These are phyloP conservation scores for Starmerella bombi DNA, from an alignment of 805 yeast genomes.

Conservation along the genomic window DNA sequence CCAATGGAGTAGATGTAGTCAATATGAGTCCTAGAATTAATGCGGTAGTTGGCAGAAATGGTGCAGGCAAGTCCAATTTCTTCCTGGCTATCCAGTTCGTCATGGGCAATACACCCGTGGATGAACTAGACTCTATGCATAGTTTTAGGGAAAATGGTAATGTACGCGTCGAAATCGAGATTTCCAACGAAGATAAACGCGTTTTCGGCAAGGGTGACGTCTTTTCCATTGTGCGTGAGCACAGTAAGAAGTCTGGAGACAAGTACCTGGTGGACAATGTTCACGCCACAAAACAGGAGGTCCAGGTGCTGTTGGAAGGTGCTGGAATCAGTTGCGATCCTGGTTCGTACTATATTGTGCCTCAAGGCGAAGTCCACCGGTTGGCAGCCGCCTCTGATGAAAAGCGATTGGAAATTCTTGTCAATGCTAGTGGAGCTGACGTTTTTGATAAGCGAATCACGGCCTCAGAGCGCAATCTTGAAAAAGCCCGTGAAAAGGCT, in stretches of 20 bases:
- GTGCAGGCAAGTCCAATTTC: slow-evolving; percentile 80
- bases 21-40: slow-evolving; percentile 67
- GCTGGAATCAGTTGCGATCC: slow-evolving; percentile 84
- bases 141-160: slow-evolving; percentile 33
- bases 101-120: slow-evolving; percentile 38
- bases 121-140: background rate
- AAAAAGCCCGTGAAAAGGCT: background rate
- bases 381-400: slow-evolving; percentile 79
- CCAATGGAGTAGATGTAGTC: slow-evolving; percentile 66
- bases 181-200: slow-evolving; percentile 67
- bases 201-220: slow-evolving; percentile 59
- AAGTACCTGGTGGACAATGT: slow-evolving; percentile 76
- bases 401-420: slow-evolving; percentile 64
- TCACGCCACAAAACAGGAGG: slow-evolving; percentile 65
- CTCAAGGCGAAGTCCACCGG: slow-evolving; percentile 84
- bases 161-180: slow-evolving; percentile 73
- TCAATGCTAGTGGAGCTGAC: slow-evolving; percentile 91
- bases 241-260: slow-evolving; percentile 41
- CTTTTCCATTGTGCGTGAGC: slow-evolving; percentile 68
- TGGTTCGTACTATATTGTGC: slow-evolving; percentile 91
- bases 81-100: slow-evolving; percentile 92
- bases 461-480: background rate
- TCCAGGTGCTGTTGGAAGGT: slow-evolving; percentile 64
- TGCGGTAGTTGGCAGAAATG: slow-evolving; percentile 41
- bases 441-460: slow-evolving; percentile 71